Evolutionary conservation across 371 early-diverging fungal genomes (phyloP).

Genomic region (Zychaea mexicana): DNA sequence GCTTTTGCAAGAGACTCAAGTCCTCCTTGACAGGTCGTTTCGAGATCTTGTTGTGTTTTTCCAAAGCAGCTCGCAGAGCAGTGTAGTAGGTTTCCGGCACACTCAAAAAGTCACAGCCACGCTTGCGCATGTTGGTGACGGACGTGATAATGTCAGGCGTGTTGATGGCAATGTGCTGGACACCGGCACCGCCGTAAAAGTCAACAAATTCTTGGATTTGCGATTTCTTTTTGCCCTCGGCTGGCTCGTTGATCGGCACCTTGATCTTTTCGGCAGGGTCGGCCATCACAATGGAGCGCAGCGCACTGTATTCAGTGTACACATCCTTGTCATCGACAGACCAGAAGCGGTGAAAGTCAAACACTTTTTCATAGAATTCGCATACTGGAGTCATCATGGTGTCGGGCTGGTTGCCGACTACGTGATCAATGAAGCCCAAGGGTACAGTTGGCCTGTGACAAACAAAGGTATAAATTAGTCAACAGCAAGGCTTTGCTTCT

Average conservation of each 20-base stretch:
- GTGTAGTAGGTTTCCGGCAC: slow-evolving; percentile 93
- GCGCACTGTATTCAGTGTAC: slow-evolving; percentile 92
- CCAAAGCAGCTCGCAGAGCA: slow-evolving; percentile 73
- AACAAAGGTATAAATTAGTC: neutral
- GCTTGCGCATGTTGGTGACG: slow-evolving; percentile 76
- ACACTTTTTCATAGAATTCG: slow-evolving; percentile 82
- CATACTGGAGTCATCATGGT: slow-evolving; percentile 86
- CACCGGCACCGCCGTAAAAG: slow-evolving; percentile 92
- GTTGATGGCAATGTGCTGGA: slow-evolving; percentile 96
- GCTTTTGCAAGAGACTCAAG: slow-evolving; percentile 77
- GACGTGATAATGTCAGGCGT: slow-evolving; percentile 84
- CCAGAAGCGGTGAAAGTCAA: slow-evolving; percentile 98
- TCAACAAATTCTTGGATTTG: slow-evolving; percentile 98
- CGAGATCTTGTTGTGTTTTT: slow-evolving; percentile 55
- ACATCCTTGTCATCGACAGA: slow-evolving; percentile 97
- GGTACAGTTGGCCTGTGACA: slow-evolving; percentile 58
- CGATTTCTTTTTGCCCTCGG: slow-evolving; percentile 90
- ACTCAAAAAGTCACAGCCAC: slow-evolving; percentile 91
- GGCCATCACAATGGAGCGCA: slow-evolving; percentile 96
- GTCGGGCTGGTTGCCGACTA: slow-evolving; percentile 96
- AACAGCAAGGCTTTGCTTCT: no score
- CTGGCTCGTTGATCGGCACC: slow-evolving; percentile 98
- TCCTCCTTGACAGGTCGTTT: slow-evolving; percentile 79
- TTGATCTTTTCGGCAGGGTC: slow-evolving; percentile 91
- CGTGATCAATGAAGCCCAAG: slow-evolving; percentile 85